phyloP scores from a whole-genome alignment of 2,329 filamentous ascomycete species.

The Microcyclospora pomicola region DNA sequence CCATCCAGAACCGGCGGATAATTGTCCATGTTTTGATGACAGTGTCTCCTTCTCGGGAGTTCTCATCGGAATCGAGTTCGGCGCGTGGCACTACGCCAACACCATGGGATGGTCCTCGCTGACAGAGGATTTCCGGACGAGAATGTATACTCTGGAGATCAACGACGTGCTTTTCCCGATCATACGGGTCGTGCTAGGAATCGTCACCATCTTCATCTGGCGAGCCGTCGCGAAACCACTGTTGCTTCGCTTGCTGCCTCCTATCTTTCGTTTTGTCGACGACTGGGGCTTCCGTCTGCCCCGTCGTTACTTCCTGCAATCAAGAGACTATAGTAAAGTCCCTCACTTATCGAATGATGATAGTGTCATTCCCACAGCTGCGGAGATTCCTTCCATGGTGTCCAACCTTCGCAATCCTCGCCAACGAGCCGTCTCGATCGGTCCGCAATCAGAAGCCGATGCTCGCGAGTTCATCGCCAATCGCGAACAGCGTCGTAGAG shows the following conservation, averaged over 20 bases:
- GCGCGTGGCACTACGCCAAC: constrained; percentile 59
- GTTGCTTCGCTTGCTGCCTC: constrained; percentile 63
- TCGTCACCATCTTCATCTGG: constrained; percentile 78
- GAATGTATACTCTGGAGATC: not conserved
- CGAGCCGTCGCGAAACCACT: constrained; percentile 77
- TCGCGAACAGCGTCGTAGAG: constrained; percentile 54
- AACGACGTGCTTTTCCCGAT: constrained; percentile 49
- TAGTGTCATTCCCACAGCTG: constrained; percentile 80
- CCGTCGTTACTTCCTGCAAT: constrained; percentile 78
- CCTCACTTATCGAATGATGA: constrained; percentile 61
- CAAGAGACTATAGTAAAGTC: constrained; percentile 76
- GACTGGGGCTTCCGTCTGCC: constrained; percentile 66
- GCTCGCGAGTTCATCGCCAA: constrained; percentile 92
- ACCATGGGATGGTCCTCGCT: constrained; percentile 3
- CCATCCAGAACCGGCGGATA: constrained; percentile 89
- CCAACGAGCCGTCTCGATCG: constrained; percentile 72
- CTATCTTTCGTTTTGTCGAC: constrained; percentile 76
- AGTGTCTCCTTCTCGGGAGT: constrained; percentile 44
- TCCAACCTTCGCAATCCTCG: constrained; percentile 70
- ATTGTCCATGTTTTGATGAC: constrained; percentile 49
- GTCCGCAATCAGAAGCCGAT: constrained; percentile 89
- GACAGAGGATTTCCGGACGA: constrained; percentile 34
- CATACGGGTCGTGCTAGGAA: constrained; percentile 61
- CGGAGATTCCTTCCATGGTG: constrained; percentile 70
- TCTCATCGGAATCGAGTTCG: constrained; percentile 69